Base-by-base conservation (phyloP, 805 yeast genomes). In the Pichia insulana region DNA sequence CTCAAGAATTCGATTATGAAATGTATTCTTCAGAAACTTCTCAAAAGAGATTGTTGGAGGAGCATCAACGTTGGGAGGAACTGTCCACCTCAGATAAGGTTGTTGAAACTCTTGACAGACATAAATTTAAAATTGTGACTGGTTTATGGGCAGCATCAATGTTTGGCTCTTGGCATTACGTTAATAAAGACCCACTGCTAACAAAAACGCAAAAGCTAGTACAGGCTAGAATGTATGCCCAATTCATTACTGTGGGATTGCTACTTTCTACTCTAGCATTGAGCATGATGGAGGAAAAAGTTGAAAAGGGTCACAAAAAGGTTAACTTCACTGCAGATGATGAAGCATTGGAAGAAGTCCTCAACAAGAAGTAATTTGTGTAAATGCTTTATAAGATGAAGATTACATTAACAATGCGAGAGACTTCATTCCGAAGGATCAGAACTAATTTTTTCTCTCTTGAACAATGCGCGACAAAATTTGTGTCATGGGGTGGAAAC, bases 211-310 rank as follows among this genome's bases (percentile, higher is more conserved):
- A 86, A 64, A 86, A 83, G 60, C 76, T 83, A 37, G 92, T 83
- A 27, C 89, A 82, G 58, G 94, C 94, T 28, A 79, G 95, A 74
- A 85, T 85, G 83, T 85, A 85, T 58, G 95, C 95, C 9, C 95
- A 86, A 62, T 84, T 82, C 50, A 63, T 83, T 41, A 83, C 95
- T 2, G 88, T 86, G 41, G 73, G 73, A 9, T 65, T 85, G 48
- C 64, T 85, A 50, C 62, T 85, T 42, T 86, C 78, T 19, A 76
- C 92, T 0, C 72, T 86, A 55, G 78, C 78, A 40, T 63, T 80
- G 50, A 69, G 80, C 36, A 71, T 78, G 63, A 80, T 76, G 49
- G 87, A 82, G 51, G 78, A 74, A 49, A 72, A 76, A 50, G 60
- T 42, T n/a, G 31, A 44, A 9, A 40, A 41, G n/a, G 34, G 15